Conservation (phyloP, 75 land plant genomes). For the Picea sitchensis region DNA sequence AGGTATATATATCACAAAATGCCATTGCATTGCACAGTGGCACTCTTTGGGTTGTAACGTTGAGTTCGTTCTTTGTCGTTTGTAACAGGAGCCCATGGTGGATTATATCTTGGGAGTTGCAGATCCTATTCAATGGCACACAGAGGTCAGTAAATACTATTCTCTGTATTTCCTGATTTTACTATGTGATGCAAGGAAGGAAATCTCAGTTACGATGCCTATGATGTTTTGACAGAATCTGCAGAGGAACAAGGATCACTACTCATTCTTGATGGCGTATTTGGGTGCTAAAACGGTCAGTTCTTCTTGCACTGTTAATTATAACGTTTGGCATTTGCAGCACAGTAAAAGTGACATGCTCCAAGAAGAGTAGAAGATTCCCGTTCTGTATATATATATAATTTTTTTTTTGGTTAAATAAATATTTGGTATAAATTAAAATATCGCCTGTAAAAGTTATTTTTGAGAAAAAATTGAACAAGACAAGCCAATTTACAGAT, state of each 20-base stretch:
- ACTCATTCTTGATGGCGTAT: conserved; percentile 63
- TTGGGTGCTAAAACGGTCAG: conserved; percentile 75
- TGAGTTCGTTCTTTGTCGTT: not conserved
- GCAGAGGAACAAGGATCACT: conserved; percentile 73
- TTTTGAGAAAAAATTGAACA: not conserved
- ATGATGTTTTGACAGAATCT: conserved; percentile 50
- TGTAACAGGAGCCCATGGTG: conserved; percentile 63
- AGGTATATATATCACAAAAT: not conserved
- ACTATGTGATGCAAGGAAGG: too few species aligned
- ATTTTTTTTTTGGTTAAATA: too few species aligned
- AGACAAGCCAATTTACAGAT: not conserved
- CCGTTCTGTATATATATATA: too few species aligned
- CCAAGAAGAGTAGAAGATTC: too few species aligned
- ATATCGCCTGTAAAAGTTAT: not conserved
- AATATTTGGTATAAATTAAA: too few species aligned
- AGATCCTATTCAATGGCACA: conserved; percentile 81
- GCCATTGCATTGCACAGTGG: not conserved
- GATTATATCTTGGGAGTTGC: conserved; percentile 92
- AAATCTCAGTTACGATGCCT: too few species aligned
- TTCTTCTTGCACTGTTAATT: conserved; percentile 4
- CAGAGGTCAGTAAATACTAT: conserved; percentile 44
- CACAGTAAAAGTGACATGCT: too few species aligned
- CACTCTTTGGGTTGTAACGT: not conserved
- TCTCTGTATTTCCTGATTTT: not conserved
- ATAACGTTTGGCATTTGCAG: too few species aligned